These are phyloP conservation scores for Blastobotrys ciferrii DNA, from an alignment of 1,139 yeast species.

Conservation along the genomic window DNA sequence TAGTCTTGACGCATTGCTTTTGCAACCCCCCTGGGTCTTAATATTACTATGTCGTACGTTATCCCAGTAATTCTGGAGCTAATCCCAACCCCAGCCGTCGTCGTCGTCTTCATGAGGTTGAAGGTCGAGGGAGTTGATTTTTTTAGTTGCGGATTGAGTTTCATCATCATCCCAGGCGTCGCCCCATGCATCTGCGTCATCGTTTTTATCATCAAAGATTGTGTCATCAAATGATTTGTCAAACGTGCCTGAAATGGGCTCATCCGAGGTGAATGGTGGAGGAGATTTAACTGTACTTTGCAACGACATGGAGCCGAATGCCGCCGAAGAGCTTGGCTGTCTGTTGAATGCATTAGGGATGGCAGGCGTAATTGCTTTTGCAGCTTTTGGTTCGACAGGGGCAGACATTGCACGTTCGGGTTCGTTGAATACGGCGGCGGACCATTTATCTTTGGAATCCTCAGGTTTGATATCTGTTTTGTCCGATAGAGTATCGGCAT, in stretches of 20 bases:
- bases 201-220: constrained; percentile 12
- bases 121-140: constrained; percentile 23
- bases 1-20: too few relatives aligned
- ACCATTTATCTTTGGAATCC: background rate
- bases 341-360: background rate
- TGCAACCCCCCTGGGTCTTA: too few relatives aligned
- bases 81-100: constrained; percentile 30
- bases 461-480: constrained; percentile 1
- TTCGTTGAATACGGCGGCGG: background rate
- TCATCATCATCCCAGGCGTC: constrained; percentile 28
- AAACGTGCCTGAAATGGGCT: background rate
- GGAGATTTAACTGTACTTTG: background rate
- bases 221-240: constrained; percentile 2
- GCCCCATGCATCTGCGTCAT: constrained; percentile 19
- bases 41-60: too few relatives aligned
- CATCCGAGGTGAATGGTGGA: background rate
- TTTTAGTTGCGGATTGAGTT: constrained; percentile 11
- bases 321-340: background rate
- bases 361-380: background rate
- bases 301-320: background rate
- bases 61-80: too few relatives aligned
- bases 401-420: background rate
- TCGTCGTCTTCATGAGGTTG: constrained; percentile 27
- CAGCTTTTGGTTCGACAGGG: background rate
- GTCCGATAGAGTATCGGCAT: constrained; percentile 48